A percentile compares a stretch with the other conserved stretches of the same genome.
phyloP scores from a whole-genome alignment of 2,329 filamentous ascomycete species.

The Phialophora verrucosa region DNA sequence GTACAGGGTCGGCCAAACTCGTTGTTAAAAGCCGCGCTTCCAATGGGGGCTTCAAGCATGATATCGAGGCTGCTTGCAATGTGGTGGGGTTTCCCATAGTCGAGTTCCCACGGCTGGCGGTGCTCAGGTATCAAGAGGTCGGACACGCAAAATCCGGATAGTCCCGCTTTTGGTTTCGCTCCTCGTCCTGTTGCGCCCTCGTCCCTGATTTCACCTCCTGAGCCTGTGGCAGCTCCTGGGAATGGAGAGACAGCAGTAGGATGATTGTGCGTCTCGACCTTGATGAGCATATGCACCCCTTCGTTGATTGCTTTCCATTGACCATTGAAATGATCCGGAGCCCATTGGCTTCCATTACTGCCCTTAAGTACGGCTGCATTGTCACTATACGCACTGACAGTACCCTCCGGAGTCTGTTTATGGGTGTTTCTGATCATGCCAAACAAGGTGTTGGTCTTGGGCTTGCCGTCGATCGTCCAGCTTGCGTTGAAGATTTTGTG shows the following conservation, averaged over 20 bases:
- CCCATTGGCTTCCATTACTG: constrained; percentile 76
- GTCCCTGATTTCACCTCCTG: constrained; percentile 93
- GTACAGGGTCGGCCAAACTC: constrained; percentile 93
- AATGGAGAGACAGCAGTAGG: constrained; percentile 95
- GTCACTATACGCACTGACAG: constrained; percentile 96
- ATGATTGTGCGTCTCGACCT: constrained; percentile 98
- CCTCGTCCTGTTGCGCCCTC: constrained; percentile 93
- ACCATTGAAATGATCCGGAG: constrained; percentile 82
- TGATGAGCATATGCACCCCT: constrained; percentile 82
- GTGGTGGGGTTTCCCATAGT: constrained; percentile 81
- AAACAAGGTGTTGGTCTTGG: constrained; percentile 82
- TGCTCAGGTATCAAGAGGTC: constrained; percentile 88
- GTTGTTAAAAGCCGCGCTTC: constrained; percentile 95
- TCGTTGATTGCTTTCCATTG: constrained; percentile 89
- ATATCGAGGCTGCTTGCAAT: constrained; percentile 95
- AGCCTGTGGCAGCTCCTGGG: constrained; percentile 90
- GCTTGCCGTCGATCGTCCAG: constrained; percentile 89
- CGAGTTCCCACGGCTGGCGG: constrained; percentile 84
- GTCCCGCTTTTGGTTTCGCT: constrained; percentile 88
- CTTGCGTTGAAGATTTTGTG: constrained; percentile 95
- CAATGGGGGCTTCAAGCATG: constrained; percentile 96
- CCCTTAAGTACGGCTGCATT: constrained; percentile 93
- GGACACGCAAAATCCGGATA: constrained; percentile 93
- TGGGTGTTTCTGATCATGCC: constrained; percentile 97
- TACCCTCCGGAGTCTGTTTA: constrained; percentile 73